Base-by-base conservation (phyloP, 768 basidiomycete species). In the Auricularia sp. region DNA sequence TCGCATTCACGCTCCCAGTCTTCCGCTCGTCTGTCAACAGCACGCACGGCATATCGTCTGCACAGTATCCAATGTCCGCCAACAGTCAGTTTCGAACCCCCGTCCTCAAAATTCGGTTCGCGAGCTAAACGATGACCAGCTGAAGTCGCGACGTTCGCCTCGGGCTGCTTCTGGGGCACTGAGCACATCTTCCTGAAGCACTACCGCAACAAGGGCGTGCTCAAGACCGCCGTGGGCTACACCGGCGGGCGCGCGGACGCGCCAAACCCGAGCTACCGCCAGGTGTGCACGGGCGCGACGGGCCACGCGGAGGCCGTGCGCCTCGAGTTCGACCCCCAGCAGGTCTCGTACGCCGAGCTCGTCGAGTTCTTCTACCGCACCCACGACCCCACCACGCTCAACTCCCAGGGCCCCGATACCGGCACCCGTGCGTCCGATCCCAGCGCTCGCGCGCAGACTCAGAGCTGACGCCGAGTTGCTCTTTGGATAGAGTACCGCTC, bases 361-460 rank as follows among this genome's bases (percentile, higher is more conserved):
- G 92, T 95, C 39, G 93, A 96, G 75, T 95, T 94, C 79, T 96
- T 96, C 77, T 96, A 94, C 75, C 83, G 96, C 58, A 92, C 91
- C 0, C 95, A 98, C 70, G 94, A 97, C 69, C 92, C 95, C 2
- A 96, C 94, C 51, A 90, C 91, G 0, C 71, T 81, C 64, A 87
- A 96, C 74, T 77, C 81, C 14, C 94, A 96, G 73, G 94, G 94
- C 35, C 79, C 70, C 1, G 93, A 96, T 70, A 72, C 71, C 2
- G 94, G 94, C 21, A 84, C 85, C 35, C 94, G 92, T 94, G 71
- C 68, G 87, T 82, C 3, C 8, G 21, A 14, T 16, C 8, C 13
- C 29, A 29, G 29, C 29, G 29, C 29, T 29, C 29, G 29, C 29
- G 29, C 29, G 29, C 29, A 29, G 29, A 29, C 29, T 29, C 29